A percentile compares a stretch with the other conserved stretches of the same genome.
phyloP scores from a whole-genome alignment of 192 early-diverging fungal genomes.

The Coemansia sp. region DNA sequence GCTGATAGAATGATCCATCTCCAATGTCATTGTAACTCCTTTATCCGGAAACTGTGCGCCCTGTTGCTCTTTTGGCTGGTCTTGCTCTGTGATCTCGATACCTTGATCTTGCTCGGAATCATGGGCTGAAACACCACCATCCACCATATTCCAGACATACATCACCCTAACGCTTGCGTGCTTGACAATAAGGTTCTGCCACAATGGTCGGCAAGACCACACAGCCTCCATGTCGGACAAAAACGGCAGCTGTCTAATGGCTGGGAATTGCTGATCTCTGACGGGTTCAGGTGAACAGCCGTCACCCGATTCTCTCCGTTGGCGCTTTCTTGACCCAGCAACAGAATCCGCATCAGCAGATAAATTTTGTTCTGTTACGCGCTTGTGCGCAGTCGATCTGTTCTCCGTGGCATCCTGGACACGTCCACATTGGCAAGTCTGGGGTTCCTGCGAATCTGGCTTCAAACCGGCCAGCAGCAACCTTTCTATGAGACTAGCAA shows the following conservation, averaged over 20 bases:
- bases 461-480: not conserved
- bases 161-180: slow-evolving; percentile 15
- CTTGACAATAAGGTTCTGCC: slow-evolving; percentile 29
- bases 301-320: not conserved
- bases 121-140: not conserved
- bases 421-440: not conserved
- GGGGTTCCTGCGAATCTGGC: not conserved
- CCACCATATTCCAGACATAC: slow-evolving; percentile 8
- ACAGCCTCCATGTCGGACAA: slow-evolving; percentile 16
- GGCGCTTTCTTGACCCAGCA: not conserved
- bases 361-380: not conserved
- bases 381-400: not conserved
- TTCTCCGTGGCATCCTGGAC: not conserved
- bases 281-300: not conserved
- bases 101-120: not conserved
- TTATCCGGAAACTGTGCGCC: not conserved
- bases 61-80: not conserved
- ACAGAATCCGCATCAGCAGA: not conserved
- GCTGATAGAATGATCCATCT: not conserved
- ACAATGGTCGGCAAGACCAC: slow-evolving; percentile 21
- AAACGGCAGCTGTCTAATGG: slow-evolving; percentile 17
- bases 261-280: not conserved
- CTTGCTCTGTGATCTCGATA: not conserved
- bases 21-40: not conserved
- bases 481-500: slow-evolving; percentile 4